Conservation (phyloP, 2,329 filamentous ascomycete genomes). For the Fusarium sp. region DNA sequence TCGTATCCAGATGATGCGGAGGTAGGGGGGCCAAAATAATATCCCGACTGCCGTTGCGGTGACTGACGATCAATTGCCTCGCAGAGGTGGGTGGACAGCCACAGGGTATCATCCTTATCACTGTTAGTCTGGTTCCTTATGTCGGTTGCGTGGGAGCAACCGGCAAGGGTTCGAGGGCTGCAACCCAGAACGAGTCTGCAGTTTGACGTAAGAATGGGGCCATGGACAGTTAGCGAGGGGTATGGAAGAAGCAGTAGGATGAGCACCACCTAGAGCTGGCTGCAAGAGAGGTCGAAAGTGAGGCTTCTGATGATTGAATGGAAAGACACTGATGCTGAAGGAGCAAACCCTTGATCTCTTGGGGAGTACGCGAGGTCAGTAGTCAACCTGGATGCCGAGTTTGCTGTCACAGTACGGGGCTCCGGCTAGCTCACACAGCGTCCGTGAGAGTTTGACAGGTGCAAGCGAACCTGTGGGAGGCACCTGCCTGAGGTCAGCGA, state of each 20-base stretch:
- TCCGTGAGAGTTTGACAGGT: conserved; percentile 6
- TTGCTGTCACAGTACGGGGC: neutral
- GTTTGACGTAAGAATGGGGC: conserved; percentile 27
- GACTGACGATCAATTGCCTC: conserved; percentile 27
- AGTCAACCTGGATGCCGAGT: neutral
- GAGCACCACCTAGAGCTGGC: neutral
- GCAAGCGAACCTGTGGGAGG: conserved; percentile 6
- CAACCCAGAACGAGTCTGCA: neutral
- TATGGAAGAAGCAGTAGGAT: neutral
- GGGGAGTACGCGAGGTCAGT: neutral
- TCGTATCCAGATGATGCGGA: neutral
- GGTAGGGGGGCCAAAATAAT: conserved; percentile 1
- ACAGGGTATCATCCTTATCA: conserved; percentile 1
- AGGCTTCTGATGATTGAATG: neutral
- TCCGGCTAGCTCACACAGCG: neutral
- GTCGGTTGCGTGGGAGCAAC: neutral
- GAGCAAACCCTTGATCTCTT: neutral
- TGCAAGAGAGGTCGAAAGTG: neutral
- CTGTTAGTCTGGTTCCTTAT: neutral
- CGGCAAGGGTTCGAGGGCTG: neutral
- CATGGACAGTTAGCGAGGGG: neutral
- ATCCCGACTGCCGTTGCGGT: conserved; percentile 4
- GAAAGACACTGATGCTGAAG: neutral
- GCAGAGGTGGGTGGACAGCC: conserved; percentile 8
- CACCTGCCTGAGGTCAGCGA: neutral